These are phyloP conservation scores for Fusarium sp. DNA, from an alignment of 2,329 filamentous ascomycete genomes.

Conservation along the genomic window DNA sequence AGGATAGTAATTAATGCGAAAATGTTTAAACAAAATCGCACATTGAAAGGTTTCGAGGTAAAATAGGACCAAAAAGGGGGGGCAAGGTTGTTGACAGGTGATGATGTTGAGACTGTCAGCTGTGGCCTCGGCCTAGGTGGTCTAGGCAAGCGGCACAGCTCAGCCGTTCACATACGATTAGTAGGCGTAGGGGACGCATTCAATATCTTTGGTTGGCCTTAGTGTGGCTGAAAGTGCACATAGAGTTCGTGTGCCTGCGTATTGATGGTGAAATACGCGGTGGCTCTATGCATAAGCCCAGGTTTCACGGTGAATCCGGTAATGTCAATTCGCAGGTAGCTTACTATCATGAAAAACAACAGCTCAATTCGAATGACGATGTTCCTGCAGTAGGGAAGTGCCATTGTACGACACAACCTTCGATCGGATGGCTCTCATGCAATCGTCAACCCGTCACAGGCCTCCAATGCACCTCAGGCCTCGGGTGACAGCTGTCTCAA, in stretches of 20 bases:
- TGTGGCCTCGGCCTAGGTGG: constrained; percentile 14
- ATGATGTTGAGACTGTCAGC: constrained; percentile 10
- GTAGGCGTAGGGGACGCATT: background rate
- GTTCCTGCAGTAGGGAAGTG: constrained; percentile 13
- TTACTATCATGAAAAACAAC: background rate
- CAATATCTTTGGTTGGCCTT: constrained; percentile 15
- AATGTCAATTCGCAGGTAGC: background rate
- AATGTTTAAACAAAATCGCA: background rate
- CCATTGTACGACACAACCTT: constrained; percentile 20
- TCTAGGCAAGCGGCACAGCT: constrained; percentile 31
- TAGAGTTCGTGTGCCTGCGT: constrained; percentile 4
- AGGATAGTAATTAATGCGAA: constrained; percentile 1
- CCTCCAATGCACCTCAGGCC: constrained; percentile 18
- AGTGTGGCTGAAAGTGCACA: constrained; percentile 24
- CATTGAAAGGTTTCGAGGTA: background rate
- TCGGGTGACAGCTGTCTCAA: constrained; percentile 27
- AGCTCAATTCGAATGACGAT: background rate
- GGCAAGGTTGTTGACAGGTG: constrained; percentile 8
- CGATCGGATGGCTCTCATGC: constrained; percentile 1
- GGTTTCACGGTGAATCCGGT: constrained; percentile 6
- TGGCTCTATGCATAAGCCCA: background rate
- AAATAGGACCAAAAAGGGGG: background rate
- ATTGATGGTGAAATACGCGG: constrained; percentile 3
- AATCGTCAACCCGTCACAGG: constrained; percentile 7
- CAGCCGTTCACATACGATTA: constrained; percentile 6